Evolutionary conservation across 1,284 basidiomycete genomes (phyloP), one percentile per base, ranked within the genome.

Genomic region (Ceratobasidium sp.): DNA sequence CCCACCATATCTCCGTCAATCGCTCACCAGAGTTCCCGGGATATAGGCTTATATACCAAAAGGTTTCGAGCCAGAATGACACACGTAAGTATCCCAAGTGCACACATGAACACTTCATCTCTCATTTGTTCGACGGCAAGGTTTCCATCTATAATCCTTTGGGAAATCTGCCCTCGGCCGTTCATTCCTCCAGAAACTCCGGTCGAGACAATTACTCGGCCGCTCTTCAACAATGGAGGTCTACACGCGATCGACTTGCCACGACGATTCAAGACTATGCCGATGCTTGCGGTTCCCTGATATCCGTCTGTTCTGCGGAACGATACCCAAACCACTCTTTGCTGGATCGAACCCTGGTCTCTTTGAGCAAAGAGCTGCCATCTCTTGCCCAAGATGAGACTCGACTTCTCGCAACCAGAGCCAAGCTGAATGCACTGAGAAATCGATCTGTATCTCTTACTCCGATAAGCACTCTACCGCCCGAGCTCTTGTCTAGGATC

Each of bases 271-370:
- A 62, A 23, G 70, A 73, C 23, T 73, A 73, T 33, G 27, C 33
- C 14, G 70, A 62, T 62, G 70, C 57, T 23, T 73, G 70, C 33
- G 16, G 23, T 30, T n/a, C 55, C 16, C n/a, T 73, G n/a, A n/a
- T n/a, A 27, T 10, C 41, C 16, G 27, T 50, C 27, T 50, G n/a
- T 33, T 59, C 70, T 20, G 30, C 33, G 5, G 35, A 38, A 14
- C 10, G 27, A 5, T 20, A 18, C 33, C 16, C 52, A 23, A 41
- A 73, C n/a, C 10, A 18, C 18, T 12, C 44, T 33, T 12, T 7
- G 38, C 14, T 73, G 10, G 55, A 73, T 20, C 14, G 20, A 2
- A 33, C 55, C 1, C 23, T 60, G 8, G 20, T 44, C 2, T 48
- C 33, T 33, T 12, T 73, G 23, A 50, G 41, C 70, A 18, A 74